Base-by-base conservation (phyloP, 2,329 filamentous ascomycete species). In the Phialocephala sp. region DNA sequence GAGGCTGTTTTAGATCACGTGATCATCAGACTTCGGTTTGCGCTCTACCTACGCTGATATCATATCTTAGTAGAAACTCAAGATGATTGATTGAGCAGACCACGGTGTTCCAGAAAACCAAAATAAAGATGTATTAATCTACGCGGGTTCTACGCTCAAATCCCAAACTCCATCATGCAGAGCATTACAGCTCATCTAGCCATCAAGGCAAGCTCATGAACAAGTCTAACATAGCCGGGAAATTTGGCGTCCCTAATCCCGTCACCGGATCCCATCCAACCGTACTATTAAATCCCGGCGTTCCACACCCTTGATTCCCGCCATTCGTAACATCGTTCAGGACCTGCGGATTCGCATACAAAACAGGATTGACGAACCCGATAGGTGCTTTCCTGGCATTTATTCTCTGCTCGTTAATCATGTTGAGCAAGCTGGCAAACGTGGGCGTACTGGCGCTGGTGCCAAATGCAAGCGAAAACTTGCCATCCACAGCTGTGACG, bases 371-470 rank as follows among this genome's bases (percentile, higher is more conserved):
- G 5, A 80, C 69, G 50, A 80, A 80, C 0, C 79, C 79, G 2
- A 80, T 74, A 0, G 77, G 72, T 4, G 70, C 61, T 67, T 78
- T 79, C 3, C 73, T 73, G 1, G 67, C 75, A 0, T 74, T 73
- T 6, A 80, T 61, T 8, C 78, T 69, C 65, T 78, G 76, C 64
- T 79, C 78, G 32, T 80, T 80, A 57, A 83, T 80, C 35, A 82
- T 70, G 1, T 78, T 82, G 14, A 83, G 62, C 56, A 83, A 75
- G 4, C 74, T 73, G 2, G 76, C 81, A 36, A 80, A 76, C 12
- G 76, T 80, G 0, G 78, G 82, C 35, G 76, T 72, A 24, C 76
- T 79, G 20, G 80, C 79, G 22, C 80, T 83, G 0, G 85, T 87
- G 22, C 84, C 85, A 59, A 79, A 83, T 0, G 82, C 79, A 20